phyloP scores from a whole-genome alignment of 2,329 filamentous ascomycete genomes.

The Epichloe sylvatica region DNA sequence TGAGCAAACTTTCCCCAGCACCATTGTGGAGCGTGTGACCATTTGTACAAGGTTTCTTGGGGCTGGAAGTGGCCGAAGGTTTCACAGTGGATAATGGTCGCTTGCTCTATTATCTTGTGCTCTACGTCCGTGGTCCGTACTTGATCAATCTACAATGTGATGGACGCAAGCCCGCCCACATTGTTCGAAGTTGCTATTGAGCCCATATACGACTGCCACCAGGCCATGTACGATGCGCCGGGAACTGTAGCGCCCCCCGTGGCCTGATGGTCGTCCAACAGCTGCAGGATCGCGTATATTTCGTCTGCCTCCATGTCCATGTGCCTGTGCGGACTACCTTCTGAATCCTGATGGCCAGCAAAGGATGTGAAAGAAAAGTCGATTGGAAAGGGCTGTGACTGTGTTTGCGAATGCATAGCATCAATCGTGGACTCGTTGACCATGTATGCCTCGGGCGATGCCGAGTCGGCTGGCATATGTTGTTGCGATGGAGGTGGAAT shows the following conservation, averaged over 20 bases:
- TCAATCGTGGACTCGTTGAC: neutral
- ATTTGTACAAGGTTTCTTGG: too few species aligned
- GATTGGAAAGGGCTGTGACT: neutral
- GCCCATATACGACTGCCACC: conserved; percentile 5
- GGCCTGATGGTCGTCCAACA: neutral
- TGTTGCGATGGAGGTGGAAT: neutral
- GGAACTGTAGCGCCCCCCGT: neutral
- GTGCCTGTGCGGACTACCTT: neutral
- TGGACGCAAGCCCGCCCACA: neutral
- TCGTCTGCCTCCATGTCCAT: neutral
- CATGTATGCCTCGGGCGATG: neutral
- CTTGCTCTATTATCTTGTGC: neutral
- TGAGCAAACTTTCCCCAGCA: too few species aligned
- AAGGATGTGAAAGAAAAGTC: neutral
- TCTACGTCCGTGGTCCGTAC: neutral
- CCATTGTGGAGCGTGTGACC: too few species aligned
- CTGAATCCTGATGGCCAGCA: neutral
- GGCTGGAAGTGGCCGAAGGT: too few species aligned
- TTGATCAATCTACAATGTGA: neutral
- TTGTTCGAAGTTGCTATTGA: neutral
- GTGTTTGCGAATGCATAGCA: neutral
- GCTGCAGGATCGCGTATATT: neutral
- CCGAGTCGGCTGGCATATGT: neutral
- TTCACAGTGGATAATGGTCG: too few species aligned
- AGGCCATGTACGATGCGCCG: conserved; percentile 2